Percentiles rank a stretch among this genome's conserved stretches.
These are phyloP conservation scores for Excoecaria cochinchinensis DNA, from an alignment of 345 rosid species.

Conservation along the genomic window DNA sequence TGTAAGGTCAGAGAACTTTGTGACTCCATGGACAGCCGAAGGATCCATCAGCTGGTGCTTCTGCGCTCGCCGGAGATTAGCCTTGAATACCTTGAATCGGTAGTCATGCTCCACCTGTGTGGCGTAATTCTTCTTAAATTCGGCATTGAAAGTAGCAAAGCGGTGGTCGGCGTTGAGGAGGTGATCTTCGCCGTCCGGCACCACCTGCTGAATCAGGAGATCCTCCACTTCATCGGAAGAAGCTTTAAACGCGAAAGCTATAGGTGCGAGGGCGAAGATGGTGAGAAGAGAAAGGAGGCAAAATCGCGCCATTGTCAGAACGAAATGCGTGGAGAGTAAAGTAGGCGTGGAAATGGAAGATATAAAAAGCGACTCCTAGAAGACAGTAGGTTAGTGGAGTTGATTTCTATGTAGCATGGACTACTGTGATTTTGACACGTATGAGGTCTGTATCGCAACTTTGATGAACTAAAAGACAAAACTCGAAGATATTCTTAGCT, in stretches of 20 bases:
- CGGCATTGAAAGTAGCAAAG: conserved; percentile 25
- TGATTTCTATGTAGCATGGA: neutral
- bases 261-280: neutral
- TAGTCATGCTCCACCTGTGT: conserved; percentile 64
- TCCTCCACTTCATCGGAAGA: conserved; percentile 18
- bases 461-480: neutral
- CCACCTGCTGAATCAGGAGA: conserved; percentile 27
- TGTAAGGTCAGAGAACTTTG: conserved; percentile 89
- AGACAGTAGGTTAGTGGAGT: neutral
- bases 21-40: conserved; percentile 79
- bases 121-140: conserved; percentile 25
- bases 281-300: conserved; percentile 9
- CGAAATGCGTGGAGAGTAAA: neutral
- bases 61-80: conserved; percentile 62
- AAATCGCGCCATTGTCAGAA: conserved; percentile 10
- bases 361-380: neutral
- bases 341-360: neutral
- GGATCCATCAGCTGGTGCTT: conserved; percentile 83
- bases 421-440: conserved; percentile 6
- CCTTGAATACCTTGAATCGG: conserved; percentile 56
- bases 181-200: conserved; percentile 17
- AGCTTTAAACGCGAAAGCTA: neutral
- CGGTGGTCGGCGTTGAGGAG: conserved; percentile 26
- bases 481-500: no score
- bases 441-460: neutral